These are phyloP conservation scores for Lactarius vividus DNA, from an alignment of 768 basidiomycete genomes.

Conservation along the genomic window DNA sequence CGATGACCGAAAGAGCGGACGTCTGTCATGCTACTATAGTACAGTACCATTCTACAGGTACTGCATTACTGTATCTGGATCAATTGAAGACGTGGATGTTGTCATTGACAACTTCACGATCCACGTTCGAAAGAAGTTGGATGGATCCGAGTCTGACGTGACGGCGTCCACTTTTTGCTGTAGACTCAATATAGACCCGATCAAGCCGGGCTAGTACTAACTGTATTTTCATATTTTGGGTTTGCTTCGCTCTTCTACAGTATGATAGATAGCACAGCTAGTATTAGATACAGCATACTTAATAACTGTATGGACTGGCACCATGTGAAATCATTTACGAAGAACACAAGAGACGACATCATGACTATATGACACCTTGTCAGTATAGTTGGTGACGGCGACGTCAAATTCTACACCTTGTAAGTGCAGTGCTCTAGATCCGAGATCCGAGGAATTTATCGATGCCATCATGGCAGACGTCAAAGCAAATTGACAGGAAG, in stretches of 20 bases:
- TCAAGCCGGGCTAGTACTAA: neutral
- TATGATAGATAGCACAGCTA: neutral
- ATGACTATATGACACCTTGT: too few relatives aligned
- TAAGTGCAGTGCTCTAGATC: too few relatives aligned
- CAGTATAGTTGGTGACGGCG: too few relatives aligned
- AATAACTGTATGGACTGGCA: neutral
- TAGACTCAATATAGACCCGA: neutral
- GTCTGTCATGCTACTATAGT: neutral
- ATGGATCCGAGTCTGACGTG: neutral
- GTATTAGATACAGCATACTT: neutral
- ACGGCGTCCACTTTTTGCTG: neutral
- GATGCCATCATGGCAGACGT: too few relatives aligned
- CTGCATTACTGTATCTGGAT: neutral
- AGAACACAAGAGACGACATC: too few relatives aligned
- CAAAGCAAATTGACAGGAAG: too few relatives aligned
- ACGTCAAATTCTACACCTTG: too few relatives aligned
- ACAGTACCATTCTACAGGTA: neutral
- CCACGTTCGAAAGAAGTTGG: neutral
- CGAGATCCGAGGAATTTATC: too few relatives aligned
- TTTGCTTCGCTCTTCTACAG: neutral
- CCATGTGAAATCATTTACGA: too few relatives aligned
- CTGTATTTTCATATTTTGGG: too few relatives aligned
- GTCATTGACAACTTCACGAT: neutral
- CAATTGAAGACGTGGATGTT: neutral
- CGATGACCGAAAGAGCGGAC: too few relatives aligned